Base-by-base conservation (phyloP, 1,284 basidiomycete species). In the Rhodotorula glutinis region DNA sequence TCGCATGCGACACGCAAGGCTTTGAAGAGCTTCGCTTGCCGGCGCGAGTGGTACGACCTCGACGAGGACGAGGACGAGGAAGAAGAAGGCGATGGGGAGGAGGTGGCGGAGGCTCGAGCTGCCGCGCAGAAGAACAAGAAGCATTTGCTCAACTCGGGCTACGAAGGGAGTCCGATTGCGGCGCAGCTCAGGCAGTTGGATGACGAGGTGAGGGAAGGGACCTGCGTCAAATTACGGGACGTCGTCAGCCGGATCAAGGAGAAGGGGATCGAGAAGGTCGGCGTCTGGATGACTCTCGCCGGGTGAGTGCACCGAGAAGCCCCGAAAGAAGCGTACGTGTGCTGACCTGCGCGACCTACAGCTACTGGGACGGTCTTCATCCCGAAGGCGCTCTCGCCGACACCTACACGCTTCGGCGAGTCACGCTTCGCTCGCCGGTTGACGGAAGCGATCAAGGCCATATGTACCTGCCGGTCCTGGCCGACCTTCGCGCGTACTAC, bases 251-350 rank as follows among this genome's bases (percentile, higher is more conserved):
- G 38, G 41, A 62, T 72, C 47, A 72, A 67, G 57, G 61, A 33
- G 53, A 54, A n/a, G 30, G 68, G 69, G 17, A 57, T 76, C 25
- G 65, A 68, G 47, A 52, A 38, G 16, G 62, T 75, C 21, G 75
- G 75, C 4, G 71, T 74, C 2, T 76, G 75, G 75, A 65, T 76
- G 58, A 76, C 75, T n/a, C 52, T 75, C 10, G 47, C 65, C 25
- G 74, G 75, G 57, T 67, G 29, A 41, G 64, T n/a, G 38, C n/a
- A n/a, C n/a, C n/a, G n/a, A n/a, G n/a, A n/a, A n/a, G n/a, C n/a
- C n/a, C n/a, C n/a, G n/a, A n/a, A n/a, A n/a, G n/a, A n/a, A 23
- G 46, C 47, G 52, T 14, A 27, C 17, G 13, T 21, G 21, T n/a
- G 23, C n/a, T 30, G 5, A 8, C 27, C 29, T 25, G 4, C 41